Evolutionary conservation across 805 yeast genomes (phyloP), one percentile per base, ranked within the genome.

Genomic region (Kockiozyma suomiensis): DNA sequence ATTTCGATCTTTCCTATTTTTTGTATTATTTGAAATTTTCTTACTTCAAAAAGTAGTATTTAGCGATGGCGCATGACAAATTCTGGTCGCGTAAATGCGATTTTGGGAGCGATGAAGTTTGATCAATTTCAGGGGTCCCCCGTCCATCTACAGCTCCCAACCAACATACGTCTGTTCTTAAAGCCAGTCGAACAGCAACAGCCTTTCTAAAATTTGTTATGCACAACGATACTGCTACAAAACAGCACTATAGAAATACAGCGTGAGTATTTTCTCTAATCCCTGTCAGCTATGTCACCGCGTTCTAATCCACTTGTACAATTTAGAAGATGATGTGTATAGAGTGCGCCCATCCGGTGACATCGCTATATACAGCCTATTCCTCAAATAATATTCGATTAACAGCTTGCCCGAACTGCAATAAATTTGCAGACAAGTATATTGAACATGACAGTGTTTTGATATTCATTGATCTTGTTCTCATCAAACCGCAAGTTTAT

Each of bases 371-470:
- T 75, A 85, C 86, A 23, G 79, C 78, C 66, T 92, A 88, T 73
- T 83, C 92, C 30, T 85, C 87, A 59, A 84, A 85, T 48, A 91
- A 90, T 68, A 89, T 93, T 50, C 84, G 88, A 65, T 80, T 90
- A 40, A 86, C 96, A 0, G 85, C 85, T 33, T 94, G 98, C 70
- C 75, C 82, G 1, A 72, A 75, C 30, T 94, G 99, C 72, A 79
- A 82, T 32, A 78, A 80, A 52, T 84, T 88, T 23, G 96, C 91
- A 2, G 99, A 94, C 73, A 87, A 88, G 70, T 94, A 94, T 74
- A 86, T 93, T 32, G 99, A 94, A 72, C 86, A 84, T 65, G 99
- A 94, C 72, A 82, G 84, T 57, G 96, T 93, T 6, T 76, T 94
- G 1, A 76, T 93, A 21, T 88, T 90, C 70, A 85, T 94, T 23